Evolutionary conservation across 176 grass and related monocot species (phyloP).

Genomic region (Triticum dicoccoides): DNA sequence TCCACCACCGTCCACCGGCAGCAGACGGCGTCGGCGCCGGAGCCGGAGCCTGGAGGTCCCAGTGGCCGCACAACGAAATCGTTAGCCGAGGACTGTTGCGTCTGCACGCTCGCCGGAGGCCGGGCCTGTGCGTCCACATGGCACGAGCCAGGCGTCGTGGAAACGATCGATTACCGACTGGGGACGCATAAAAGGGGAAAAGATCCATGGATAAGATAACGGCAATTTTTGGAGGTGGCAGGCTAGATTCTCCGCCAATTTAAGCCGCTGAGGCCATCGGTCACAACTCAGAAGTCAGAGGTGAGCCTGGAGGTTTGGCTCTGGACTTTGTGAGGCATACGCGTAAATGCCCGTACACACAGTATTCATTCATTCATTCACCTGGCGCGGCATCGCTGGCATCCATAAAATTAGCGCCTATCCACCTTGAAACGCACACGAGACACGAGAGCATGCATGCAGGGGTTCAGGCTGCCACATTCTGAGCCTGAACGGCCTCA

Average conservation of each 20-base stretch:
- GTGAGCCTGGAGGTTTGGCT: no score
- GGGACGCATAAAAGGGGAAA: no score
- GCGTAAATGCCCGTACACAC: no score
- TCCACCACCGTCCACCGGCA: neutral
- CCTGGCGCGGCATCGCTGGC: slow-evolving; percentile 10
- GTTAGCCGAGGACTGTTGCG: neutral
- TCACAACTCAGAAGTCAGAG: no score
- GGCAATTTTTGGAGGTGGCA: no score
- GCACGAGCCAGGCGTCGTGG: neutral
- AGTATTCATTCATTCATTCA: no score
- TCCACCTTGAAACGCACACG: neutral
- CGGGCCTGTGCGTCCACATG: neutral
- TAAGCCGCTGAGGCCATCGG: no score
- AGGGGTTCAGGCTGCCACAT: neutral
- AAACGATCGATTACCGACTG: neutral
- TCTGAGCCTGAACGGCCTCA: neutral
- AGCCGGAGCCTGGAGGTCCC: neutral
- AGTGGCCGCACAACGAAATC: neutral
- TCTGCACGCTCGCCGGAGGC: neutral
- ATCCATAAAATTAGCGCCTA: neutral
- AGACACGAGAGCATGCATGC: neutral
- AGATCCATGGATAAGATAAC: no score
- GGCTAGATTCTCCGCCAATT: no score
- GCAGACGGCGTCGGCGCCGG: neutral
- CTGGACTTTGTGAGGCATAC: no score